Base-by-base conservation (phyloP, 257 asterid genomes). In the Salvia splendens region DNA sequence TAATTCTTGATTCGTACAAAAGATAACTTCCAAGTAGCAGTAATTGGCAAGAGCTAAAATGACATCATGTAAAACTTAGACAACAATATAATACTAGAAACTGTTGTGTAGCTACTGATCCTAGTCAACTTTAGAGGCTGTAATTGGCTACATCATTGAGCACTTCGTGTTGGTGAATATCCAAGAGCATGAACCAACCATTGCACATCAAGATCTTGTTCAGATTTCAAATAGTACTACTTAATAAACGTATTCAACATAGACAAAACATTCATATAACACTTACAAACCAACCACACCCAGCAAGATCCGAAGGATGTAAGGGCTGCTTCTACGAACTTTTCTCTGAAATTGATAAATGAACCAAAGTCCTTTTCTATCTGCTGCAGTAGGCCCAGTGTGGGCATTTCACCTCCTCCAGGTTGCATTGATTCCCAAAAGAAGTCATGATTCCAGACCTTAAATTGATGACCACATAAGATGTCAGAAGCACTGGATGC, bases 371-470 rank as follows among this genome's bases (percentile, higher is more conserved):
- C 98, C 80, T 89, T 92, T 62, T 92, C 92, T 66, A 89, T 92
- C 84, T 87, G 95, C 83, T 87, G 69, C 58, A 86, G 90, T 59
- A 92, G 81, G 64, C 97, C 89, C 65, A 80, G 12, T 36, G 82
- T 83, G 41, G 98, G 98, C 84, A 70, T 74, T 72, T 76, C 80
- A 49, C 96, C 96, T 4, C 97, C 98, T 64, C 95, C 95, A 16
- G 97, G 97, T 74, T 85, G 86, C 97, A 92, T 89, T 60, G 97
- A 89, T 64, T 88, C 97, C 97, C 97, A 92, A 77, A 89, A 92
- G 83, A 89, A 92, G 81, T 92, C 89, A 78, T 92, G 97, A 81
- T 92, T 92, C 98, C 98, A 92, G 28, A 89, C 89, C 98, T 92
- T 41, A 59, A 67, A 58, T 45, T 70, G 8, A 64, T 55, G 54